A percentile compares a stretch with the other conserved stretches of the same genome.
Conservation (phyloP, 164 flowering plant genomes). For the Stephania cephalantha region DNA sequence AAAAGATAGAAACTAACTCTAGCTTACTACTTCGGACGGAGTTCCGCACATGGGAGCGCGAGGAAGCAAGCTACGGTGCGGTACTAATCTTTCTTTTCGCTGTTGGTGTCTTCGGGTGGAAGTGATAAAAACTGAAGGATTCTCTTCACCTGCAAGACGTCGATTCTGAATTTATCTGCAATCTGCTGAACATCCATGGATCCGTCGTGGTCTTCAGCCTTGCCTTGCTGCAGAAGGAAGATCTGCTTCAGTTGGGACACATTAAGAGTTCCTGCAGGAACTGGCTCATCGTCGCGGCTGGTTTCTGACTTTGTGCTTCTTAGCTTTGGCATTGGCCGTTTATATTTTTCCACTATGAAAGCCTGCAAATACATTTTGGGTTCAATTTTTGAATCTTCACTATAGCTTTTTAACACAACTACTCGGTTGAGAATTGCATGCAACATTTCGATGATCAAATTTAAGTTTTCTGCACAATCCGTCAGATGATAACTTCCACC, state of each 20-base stretch:
- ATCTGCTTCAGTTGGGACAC: slow-evolving; percentile 68
- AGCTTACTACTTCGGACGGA: neutral
- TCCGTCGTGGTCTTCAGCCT: slow-evolving; percentile 63
- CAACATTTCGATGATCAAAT: too few relatives aligned
- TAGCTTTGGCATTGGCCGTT: slow-evolving; percentile 78
- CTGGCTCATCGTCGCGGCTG: slow-evolving; percentile 46
- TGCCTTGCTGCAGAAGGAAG: slow-evolving; percentile 63
- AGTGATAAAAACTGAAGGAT: slow-evolving; percentile 49
- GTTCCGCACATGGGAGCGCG: neutral
- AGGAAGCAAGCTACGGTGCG: neutral
- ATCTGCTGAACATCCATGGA: slow-evolving; percentile 62
- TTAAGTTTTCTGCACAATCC: too few relatives aligned
- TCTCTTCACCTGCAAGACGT: slow-evolving; percentile 42
- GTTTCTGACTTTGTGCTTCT: slow-evolving; percentile 61
- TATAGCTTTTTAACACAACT: too few relatives aligned
- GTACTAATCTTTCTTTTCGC: slow-evolving; percentile 23
- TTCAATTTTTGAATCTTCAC: too few relatives aligned
- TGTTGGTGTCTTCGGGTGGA: slow-evolving; percentile 51
- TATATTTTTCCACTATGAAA: slow-evolving; percentile 47
- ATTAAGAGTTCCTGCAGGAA: slow-evolving; percentile 64
- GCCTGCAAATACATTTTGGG: slow-evolving; percentile 39
- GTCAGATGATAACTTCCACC: too few relatives aligned
- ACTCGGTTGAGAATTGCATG: too few relatives aligned
- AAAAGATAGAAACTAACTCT: neutral
- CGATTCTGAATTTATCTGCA: slow-evolving; percentile 56